Percentiles rank a stretch among this genome's conserved stretches.
Conservation (phyloP, 768 basidiomycete genomes). For the Tricholoma flavovirens region DNA sequence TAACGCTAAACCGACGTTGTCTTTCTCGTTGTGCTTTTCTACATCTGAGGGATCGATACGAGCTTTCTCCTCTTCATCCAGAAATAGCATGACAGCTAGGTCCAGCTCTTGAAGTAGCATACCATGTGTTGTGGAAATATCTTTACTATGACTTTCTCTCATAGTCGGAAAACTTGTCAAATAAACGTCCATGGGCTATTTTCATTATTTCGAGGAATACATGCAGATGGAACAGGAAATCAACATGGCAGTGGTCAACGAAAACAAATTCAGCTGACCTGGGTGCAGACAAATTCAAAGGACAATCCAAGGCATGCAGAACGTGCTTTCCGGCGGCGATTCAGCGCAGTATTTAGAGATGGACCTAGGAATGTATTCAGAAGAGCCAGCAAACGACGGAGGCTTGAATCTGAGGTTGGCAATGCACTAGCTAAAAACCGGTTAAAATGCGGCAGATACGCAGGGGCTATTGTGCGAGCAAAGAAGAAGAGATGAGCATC, state of each 20-base stretch:
- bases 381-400: constrained; percentile 10
- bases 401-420: constrained; percentile 1
- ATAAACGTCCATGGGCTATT: constrained; percentile 49
- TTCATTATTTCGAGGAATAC: constrained; percentile 12
- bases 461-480: constrained; percentile 28
- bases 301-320: constrained; percentile 26
- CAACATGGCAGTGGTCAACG: constrained; percentile 8
- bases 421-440: constrained; percentile 21
- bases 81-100: constrained; percentile 35
- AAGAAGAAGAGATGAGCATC: constrained; percentile 31
- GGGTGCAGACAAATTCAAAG: constrained; percentile 30
- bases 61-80: constrained; percentile 25
- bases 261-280: constrained; percentile 32
- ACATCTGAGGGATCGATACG: background rate
- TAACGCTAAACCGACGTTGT: constrained; percentile 13
- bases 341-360: constrained; percentile 11
- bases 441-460: constrained; percentile 24
- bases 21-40: constrained; percentile 6
- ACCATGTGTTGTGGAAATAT: constrained; percentile 23
- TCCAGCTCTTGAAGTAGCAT: constrained; percentile 37
- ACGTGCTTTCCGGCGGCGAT: constrained; percentile 17
- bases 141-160: constrained; percentile 18
- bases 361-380: constrained; percentile 16
- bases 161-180: constrained; percentile 32
- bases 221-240: constrained; percentile 14